Percentiles rank a stretch among this genome's conserved stretches.
Evolutionary conservation across 1,284 basidiomycete species (phyloP).

Genomic region (Cerrena zonata): DNA sequence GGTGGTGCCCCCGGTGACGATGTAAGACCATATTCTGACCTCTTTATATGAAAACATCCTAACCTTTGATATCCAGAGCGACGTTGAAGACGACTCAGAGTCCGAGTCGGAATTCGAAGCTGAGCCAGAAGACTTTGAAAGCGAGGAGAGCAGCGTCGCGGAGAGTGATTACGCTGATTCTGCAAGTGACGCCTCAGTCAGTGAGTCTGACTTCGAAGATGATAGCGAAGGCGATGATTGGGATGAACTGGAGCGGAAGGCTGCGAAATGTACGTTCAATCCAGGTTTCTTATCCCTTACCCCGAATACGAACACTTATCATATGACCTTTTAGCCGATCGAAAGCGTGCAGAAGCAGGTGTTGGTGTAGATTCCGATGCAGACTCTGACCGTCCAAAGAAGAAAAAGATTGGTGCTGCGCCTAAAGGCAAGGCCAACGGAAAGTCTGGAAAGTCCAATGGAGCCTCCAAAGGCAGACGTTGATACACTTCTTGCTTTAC

Average conservation of each 20-base stretch:
- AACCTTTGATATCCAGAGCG: constrained; percentile 41
- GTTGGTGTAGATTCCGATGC: constrained; percentile 46
- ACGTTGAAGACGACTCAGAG: constrained; percentile 55
- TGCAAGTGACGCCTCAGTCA: constrained; percentile 63
- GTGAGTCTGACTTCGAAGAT: constrained; percentile 62
- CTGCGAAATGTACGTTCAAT: constrained; percentile 65
- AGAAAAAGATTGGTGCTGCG: constrained; percentile 44
- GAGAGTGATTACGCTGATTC: constrained; percentile 55
- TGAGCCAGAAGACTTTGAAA: constrained; percentile 47
- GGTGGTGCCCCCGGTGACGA: constrained; percentile 66
- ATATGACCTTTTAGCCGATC: constrained; percentile 49
- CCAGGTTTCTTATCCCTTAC: not conserved
- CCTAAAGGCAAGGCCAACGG: constrained; percentile 31
- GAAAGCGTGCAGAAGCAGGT: constrained; percentile 52
- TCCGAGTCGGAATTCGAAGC: constrained; percentile 80
- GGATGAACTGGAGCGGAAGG: constrained; percentile 91
- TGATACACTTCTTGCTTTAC: not conserved
- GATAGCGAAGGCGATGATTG: constrained; percentile 86
- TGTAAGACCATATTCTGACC: constrained; percentile 31
- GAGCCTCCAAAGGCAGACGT: constrained; percentile 3
- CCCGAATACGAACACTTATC: not conserved
- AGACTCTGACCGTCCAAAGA: constrained; percentile 67
- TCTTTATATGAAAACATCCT: constrained; percentile 2
- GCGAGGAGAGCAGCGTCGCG: constrained; percentile 44
- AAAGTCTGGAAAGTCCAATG: constrained; percentile 5